Evolutionary conservation across 2,329 filamentous ascomycete genomes (phyloP).

Genomic region (Boeremia lycopersici): DNA sequence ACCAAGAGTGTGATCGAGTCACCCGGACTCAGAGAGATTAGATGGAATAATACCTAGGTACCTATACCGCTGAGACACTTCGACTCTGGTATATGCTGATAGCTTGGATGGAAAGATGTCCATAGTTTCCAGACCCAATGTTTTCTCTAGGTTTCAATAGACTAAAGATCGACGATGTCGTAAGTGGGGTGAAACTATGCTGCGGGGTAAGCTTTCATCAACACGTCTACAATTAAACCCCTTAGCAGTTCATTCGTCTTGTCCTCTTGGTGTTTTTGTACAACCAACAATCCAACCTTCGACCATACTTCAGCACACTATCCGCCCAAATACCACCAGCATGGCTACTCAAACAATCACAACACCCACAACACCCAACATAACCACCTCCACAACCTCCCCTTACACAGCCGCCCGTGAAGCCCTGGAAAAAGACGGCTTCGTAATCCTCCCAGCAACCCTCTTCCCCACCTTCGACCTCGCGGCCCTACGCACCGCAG

Average conservation of each 20-base stretch:
- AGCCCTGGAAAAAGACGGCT: conserved; percentile 73
- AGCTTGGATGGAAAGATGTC: no score
- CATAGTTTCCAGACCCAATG: no score
- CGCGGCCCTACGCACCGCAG: conserved; percentile 64
- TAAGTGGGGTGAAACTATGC: conserved; percentile 2
- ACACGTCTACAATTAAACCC: background rate
- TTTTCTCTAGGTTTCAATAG: no score
- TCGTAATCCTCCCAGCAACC: conserved; percentile 72
- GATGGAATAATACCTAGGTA: no score
- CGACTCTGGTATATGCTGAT: no score
- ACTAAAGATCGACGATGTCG: background rate
- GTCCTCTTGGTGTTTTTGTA: background rate
- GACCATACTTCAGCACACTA: no score
- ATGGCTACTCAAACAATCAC: background rate
- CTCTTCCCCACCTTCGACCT: conserved; percentile 61
- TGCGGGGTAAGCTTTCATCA: background rate
- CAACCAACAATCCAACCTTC: background rate
- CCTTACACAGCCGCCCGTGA: conserved; percentile 49
- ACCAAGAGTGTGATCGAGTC: no score
- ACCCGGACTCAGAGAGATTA: no score
- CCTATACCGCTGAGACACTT: no score
- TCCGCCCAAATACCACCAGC: background rate
- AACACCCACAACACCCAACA: background rate
- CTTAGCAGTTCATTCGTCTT: no score
- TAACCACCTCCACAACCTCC: conserved; percentile 3